A percentile compares a stretch with the other conserved stretches of the same genome.
Evolutionary conservation across 2,329 filamentous ascomycete species (phyloP).

Genomic region (Ophiostoma quercus): DNA sequence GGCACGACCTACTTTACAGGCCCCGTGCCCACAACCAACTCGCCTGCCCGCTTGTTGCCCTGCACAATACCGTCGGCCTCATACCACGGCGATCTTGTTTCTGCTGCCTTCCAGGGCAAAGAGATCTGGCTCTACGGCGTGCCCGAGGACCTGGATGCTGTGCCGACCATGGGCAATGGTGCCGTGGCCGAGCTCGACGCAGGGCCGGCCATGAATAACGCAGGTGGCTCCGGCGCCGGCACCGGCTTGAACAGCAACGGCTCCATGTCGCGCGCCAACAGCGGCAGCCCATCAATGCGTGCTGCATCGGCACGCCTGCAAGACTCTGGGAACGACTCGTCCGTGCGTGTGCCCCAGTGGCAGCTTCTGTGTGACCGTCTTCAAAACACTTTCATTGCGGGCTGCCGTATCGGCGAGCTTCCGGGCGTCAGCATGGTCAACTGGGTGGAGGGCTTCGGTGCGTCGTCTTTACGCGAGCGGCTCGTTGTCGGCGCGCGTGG

Average conservation of each 20-base stretch:
- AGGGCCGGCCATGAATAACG: background rate
- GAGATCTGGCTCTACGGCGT: slow-evolving; percentile 76
- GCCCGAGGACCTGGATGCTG: slow-evolving; percentile 64
- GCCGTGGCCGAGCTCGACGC: background rate
- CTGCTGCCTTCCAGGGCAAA: slow-evolving; percentile 65
- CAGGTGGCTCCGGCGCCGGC: background rate
- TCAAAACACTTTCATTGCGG: slow-evolving; percentile 65
- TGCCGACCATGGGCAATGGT: slow-evolving; percentile 39
- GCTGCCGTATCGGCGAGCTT: slow-evolving; percentile 59
- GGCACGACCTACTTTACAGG: slow-evolving; percentile 76
- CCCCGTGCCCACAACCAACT: slow-evolving; percentile 50
- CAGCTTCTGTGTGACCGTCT: slow-evolving; percentile 62
- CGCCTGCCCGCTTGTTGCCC: slow-evolving; percentile 58
- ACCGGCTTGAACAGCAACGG: slow-evolving; percentile 10
- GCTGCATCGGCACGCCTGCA: slow-evolving; percentile 36
- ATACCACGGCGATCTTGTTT: slow-evolving; percentile 64
- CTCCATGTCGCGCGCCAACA: slow-evolving; percentile 37
- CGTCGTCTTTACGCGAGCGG: slow-evolving; percentile 47
- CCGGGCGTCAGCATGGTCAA: slow-evolving; percentile 62
- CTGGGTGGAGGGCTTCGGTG: slow-evolving; percentile 59
- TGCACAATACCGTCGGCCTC: slow-evolving; percentile 65
- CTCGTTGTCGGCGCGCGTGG: slow-evolving; percentile 70
- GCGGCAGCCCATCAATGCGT: slow-evolving; percentile 39
- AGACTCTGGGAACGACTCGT: slow-evolving; percentile 34
- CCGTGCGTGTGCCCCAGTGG: slow-evolving; percentile 55